Percentiles rank a stretch among this genome's conserved stretches.
Conservation (phyloP, 257 asterid species). For the Paraleonurus japonicus region DNA sequence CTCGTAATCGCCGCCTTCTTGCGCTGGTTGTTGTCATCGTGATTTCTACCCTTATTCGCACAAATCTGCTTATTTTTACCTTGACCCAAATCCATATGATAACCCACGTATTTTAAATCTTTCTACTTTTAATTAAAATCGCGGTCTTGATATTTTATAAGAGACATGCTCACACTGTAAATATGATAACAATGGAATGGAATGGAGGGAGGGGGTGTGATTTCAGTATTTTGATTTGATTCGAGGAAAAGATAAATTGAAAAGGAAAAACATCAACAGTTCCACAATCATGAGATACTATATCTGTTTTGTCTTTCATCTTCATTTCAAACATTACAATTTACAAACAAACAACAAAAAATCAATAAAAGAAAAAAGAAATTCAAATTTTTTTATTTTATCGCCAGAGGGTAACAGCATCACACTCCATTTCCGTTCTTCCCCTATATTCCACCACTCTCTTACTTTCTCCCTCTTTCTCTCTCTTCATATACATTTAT, state of each 20-base stretch:
- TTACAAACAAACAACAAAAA: conserved; percentile 2
- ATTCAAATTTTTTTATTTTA: neutral
- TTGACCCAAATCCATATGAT: too few species aligned
- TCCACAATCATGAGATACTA: conserved; percentile 28
- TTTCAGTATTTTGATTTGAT: neutral
- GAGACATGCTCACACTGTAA: too few species aligned
- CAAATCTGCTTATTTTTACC: too few species aligned
- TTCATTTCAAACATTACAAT: conserved; percentile 16
- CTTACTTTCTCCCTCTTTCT: conserved; percentile 30
- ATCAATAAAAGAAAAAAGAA: neutral
- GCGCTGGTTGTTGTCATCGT: too few species aligned
- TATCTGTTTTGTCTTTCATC: conserved; percentile 36
- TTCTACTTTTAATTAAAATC: too few species aligned
- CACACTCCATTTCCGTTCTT: conserved; percentile 27
- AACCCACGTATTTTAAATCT: too few species aligned
- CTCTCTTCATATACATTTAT: neutral
- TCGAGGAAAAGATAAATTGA: neutral
- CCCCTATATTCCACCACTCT: conserved; percentile 30
- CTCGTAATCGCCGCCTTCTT: too few species aligned
- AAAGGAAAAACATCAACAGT: conserved; percentile 22
- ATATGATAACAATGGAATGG: too few species aligned
- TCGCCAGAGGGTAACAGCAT: conserved; percentile 7
- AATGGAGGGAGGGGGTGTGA: too few species aligned
- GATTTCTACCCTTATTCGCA: too few species aligned
- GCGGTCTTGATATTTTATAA: too few species aligned